Base-by-base conservation (phyloP, 768 basidiomycete species). In the Suillus fuscotomentosus region DNA sequence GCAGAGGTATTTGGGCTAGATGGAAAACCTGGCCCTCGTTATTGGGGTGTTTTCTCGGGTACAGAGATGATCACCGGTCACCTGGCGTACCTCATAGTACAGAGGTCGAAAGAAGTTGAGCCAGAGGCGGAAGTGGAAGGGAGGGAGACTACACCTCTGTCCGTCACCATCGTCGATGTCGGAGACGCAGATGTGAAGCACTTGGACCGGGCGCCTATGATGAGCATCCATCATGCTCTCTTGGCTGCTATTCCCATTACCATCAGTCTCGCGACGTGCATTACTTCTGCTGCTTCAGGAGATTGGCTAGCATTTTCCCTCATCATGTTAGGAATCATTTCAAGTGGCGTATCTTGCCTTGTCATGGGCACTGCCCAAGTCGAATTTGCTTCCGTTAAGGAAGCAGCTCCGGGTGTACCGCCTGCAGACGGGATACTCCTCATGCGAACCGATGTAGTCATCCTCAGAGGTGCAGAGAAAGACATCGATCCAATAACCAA, bases 301-400 rank as follows among this genome's bases (percentile, higher is more conserved):
- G 77, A 78, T 55, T 79, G 77, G 77, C 73, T 53, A 48, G 62
- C 63, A 38, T 77, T 74, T 54, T 42, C 70, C 0, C 73, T 77
- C 70, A 78, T 79, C 60, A 60, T 75, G 0, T 65, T 76, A 17
- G 77, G 77, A 2, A 72, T 78, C 36, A 3, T 78, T 34, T 70
- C 73, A 57, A 77, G 64, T 38, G 78, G 78, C 0, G n/a, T 72
- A 15, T 67, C 78, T 6, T 73, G 73, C 47, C 54, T 71, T 3
- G 69, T 73, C 14, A 74, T 77, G 13, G 76, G 76, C 14, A 72
- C 75, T 7, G 76, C 75, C 43, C 48, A 57, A n/a, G 63, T 77
- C 34, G 55, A 50, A n/a, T 65, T 75, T 24, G 50, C 70, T 5
- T 66, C 57, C 15, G 70, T 72, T 27, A 60, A 39, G 47, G 42